Percentiles rank a stretch among this genome's conserved stretches.
phyloP scores from a whole-genome alignment of 257 asterid genomes.

The Forsythia suspensa region DNA sequence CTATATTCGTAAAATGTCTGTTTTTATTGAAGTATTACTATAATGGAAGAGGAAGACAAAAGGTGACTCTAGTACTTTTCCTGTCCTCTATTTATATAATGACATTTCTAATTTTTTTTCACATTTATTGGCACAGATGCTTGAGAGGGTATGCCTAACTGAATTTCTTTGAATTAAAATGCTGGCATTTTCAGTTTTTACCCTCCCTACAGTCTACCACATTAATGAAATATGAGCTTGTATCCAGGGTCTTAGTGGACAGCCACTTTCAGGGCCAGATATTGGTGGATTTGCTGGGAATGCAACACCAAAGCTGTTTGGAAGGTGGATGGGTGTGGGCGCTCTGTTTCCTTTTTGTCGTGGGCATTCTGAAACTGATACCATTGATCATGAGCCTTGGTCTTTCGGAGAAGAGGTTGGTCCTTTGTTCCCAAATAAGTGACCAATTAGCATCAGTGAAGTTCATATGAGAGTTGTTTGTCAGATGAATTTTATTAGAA shows the following conservation, averaged over 20 bases:
- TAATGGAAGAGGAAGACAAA: not conserved
- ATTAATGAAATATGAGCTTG: slow-evolving; percentile 16
- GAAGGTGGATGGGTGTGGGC: slow-evolving; percentile 98
- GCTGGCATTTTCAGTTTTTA: not conserved
- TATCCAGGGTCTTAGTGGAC: slow-evolving; percentile 90
- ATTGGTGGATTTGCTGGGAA: slow-evolving; percentile 98
- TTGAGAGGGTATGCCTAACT: not conserved
- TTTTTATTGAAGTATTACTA: not conserved
- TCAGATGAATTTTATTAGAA: not conserved
- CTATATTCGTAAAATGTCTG: not conserved
- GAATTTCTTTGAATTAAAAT: not conserved
- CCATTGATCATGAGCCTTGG: slow-evolving; percentile 95
- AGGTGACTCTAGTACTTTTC: not conserved
- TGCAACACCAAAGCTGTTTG: slow-evolving; percentile 92
- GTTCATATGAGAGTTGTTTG: not conserved
- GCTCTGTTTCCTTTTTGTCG: slow-evolving; percentile 95
- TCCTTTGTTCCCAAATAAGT: slow-evolving; percentile 7
- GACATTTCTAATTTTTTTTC: not conserved
- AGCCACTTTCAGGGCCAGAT: slow-evolving; percentile 96
- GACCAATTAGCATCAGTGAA: not conserved
- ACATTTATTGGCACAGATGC: not conserved
- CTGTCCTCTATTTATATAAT: not conserved
- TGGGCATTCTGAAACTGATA: slow-evolving; percentile 86
- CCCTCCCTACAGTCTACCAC: slow-evolving; percentile 1
- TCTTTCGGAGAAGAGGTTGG: slow-evolving; percentile 94